Conservation (phyloP, 2,329 filamentous ascomycete genomes). For the Aspergillus sp. region DNA sequence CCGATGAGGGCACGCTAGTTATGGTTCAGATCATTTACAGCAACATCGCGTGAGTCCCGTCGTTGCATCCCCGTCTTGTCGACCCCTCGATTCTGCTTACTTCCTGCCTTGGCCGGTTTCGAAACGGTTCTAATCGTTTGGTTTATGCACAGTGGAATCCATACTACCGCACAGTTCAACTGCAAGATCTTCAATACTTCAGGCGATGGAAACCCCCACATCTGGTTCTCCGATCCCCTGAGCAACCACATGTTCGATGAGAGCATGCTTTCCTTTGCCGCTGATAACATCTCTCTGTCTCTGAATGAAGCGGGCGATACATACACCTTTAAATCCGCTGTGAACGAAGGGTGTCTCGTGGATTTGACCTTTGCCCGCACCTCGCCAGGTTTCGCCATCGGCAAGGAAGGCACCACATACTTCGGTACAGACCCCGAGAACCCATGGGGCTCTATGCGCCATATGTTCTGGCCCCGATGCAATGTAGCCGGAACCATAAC, state of each 20-base stretch:
- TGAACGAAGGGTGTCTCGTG: conserved; percentile 76
- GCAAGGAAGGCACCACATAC: conserved; percentile 77
- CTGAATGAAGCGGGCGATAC: conserved; percentile 78
- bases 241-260: conserved; percentile 80
- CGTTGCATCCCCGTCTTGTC: background rate
- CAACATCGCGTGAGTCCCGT: conserved; percentile 76
- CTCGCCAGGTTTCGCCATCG: conserved; percentile 79
- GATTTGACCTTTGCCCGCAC: conserved; percentile 77
- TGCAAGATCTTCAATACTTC: conserved; percentile 84
- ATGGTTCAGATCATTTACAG: conserved; percentile 95
- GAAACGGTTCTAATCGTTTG: conserved; percentile 12
- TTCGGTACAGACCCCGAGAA: conserved; percentile 83
- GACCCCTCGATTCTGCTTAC: too few species aligned
- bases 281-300: conserved; percentile 79
- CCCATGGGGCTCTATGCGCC: conserved; percentile 90
- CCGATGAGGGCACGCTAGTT: conserved; percentile 72
- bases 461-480: conserved; percentile 92
- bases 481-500: conserved; percentile 78
- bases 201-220: conserved; percentile 64
- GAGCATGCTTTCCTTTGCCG: conserved; percentile 79
- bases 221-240: conserved; percentile 83
- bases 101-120: background rate
- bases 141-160: conserved; percentile 67
- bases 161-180: conserved; percentile 91
- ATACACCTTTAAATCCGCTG: conserved; percentile 88